Base-by-base conservation (phyloP, 2,329 filamentous ascomycete genomes). In the Pseudogymnoascus sp. region DNA sequence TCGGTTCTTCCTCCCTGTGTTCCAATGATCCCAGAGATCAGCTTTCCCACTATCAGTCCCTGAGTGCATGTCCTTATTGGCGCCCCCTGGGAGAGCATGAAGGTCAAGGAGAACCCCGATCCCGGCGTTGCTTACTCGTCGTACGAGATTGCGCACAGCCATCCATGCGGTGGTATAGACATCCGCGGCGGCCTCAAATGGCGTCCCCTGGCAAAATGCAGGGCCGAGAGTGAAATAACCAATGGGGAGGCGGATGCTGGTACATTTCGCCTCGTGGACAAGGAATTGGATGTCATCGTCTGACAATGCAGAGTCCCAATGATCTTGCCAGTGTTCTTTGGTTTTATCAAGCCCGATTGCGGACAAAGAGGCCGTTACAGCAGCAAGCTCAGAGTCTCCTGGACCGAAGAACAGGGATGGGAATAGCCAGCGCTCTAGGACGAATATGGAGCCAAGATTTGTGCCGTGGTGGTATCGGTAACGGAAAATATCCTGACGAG, bases 381-480 rank as follows among this genome's bases (percentile, higher is more conserved):
- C 79, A 65, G 79, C 81, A 11, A 85, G 73, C 69, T 86, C 84
- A 65, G 77, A 80, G 17, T 72, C 71, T 5, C 76, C 77, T 42
- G 70, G 67, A 1, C 75, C 70, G 2, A 77, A 76, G 66, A 82
- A 85, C 70, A 83, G 79, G 63, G 75, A 78, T 1, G 74, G 73
- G 44, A 76, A 78, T 3, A 86, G 76, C 83, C 83, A 86, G 70
- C 79, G 77, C 69, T 86, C 84, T 4, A 85, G 77, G n/a, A 85
- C 79, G 70, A 84, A 87, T 53, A 85, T 76, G 9, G 80, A 80
- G 42, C 84, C 83, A 2, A 87, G 75, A 64, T 86, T 87, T 0
- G 78, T 79, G 7, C 83, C 84, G 69, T 85, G 81, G 64, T 86
- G 82, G 67, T 83, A 85, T 44, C 83, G 80, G 68, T 85, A 86